Evolutionary conservation across 2,329 filamentous ascomycete genomes (phyloP), one percentile per base, ranked within the genome.

Genomic region (Colletotrichum paranaense): DNA sequence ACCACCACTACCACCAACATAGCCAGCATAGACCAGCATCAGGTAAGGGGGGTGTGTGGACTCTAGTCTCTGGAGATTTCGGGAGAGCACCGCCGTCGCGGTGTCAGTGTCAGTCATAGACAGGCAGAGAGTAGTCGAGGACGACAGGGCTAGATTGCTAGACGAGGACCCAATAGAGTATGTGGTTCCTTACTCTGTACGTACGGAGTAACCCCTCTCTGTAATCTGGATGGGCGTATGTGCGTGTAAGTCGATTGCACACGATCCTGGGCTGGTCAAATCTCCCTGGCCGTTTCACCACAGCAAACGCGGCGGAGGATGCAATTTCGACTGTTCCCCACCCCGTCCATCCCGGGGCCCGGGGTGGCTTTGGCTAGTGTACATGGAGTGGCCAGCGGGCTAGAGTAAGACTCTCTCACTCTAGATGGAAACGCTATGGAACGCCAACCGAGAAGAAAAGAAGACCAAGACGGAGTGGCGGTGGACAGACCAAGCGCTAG

Each of bases 271-370:
- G 32, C 70, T 62, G 70, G 60, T 70, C 70, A 69, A 73, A 70
- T 73, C 70, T 73, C 60, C 70, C 60, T 73, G 55, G 55, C 67
- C 67, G 67, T 73, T 73, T 73, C 70, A 73, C 67, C 67, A 73
- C 67, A n/a, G 62, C 66, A 60, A 65, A 73, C 55, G 53, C 56
- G 67, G 67, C 60, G 53, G 70, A 73, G 67, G 70, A 56, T 22
- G 70, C 70, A 73, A 73, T 70, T 73, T 73, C 70, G 60, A 32
- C 55, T 32, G 19, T 65, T 60, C 70, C 49, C 70, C 70, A 70
- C 67, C 66, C 52, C 22, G 52, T 24, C 19, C 42, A 28, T 24
- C 9, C 49, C 46, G 30, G 53, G 42, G 66, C 59, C 70, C 42
- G 66, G 66, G 66, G 60, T 67, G 55, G 56, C 63, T 46, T 55